Evolutionary conservation across 2,329 filamentous ascomycete genomes (phyloP).

Genomic region (Penicillium sp.): DNA sequence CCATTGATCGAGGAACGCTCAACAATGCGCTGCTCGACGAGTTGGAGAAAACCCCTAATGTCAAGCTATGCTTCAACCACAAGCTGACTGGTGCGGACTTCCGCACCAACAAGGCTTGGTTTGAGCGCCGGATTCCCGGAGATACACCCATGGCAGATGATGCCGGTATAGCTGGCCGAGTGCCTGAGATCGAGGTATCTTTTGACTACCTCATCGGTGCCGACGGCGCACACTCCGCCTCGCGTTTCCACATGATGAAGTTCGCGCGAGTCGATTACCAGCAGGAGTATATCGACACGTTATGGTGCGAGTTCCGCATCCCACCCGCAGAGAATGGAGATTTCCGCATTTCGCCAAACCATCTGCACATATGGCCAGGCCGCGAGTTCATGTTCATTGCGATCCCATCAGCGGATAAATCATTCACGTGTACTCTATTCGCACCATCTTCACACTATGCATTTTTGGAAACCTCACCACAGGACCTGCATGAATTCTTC

Average conservation of each 20-base stretch:
- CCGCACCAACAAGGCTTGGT: slow-evolving; percentile 77
- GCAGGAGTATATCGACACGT: slow-evolving; percentile 91
- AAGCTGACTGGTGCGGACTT: slow-evolving; percentile 92
- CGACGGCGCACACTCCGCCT: slow-evolving; percentile 90
- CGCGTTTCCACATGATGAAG: slow-evolving; percentile 95
- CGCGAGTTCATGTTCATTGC: slow-evolving; percentile 98
- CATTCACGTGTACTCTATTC: slow-evolving; percentile 95
- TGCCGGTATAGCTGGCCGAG: slow-evolving; percentile 45
- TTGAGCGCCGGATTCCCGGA: slow-evolving; percentile 60
- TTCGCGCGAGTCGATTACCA: slow-evolving; percentile 85
- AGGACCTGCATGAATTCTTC: slow-evolving; percentile 81
- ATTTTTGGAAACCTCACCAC: slow-evolving; percentile 64
- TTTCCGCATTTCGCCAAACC: slow-evolving; percentile 85
- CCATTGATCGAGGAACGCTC: slow-evolving; percentile 79
- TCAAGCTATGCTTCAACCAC: slow-evolving; percentile 89
- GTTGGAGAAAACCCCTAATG: slow-evolving; percentile 81
- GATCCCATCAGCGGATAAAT: slow-evolving; percentile 82
- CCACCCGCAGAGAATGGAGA: slow-evolving; percentile 54
- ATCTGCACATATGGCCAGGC: slow-evolving; percentile 96
- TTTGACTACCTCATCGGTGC: slow-evolving; percentile 95
- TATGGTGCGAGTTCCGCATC: slow-evolving; percentile 97
- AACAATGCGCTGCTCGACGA: slow-evolving; percentile 84
- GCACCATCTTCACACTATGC: slow-evolving; percentile 71
- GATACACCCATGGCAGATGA: slow-evolving; percentile 34
- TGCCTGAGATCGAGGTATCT: slow-evolving; percentile 73